Percentiles rank a stretch among this genome's conserved stretches.
phyloP scores from a whole-genome alignment of 2,329 filamentous ascomycete species.

The Camptophora hylomeconis region DNA sequence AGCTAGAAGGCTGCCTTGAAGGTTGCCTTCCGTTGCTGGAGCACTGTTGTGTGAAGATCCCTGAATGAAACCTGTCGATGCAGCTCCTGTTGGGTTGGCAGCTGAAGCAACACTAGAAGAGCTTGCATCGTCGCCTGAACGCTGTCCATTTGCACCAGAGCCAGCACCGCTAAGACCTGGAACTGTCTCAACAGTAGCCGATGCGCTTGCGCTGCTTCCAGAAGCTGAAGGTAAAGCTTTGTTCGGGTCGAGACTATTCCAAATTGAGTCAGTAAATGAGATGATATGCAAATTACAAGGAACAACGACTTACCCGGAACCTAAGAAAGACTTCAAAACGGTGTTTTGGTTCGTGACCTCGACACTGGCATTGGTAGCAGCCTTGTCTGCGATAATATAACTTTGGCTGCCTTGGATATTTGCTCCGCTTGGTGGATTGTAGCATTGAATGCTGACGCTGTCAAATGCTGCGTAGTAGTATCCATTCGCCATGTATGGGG shows the following conservation, averaged over 20 bases:
- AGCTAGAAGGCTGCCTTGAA: constrained; percentile 33
- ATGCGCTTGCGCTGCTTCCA: too few relatives aligned
- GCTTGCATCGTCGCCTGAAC: constrained; percentile 6
- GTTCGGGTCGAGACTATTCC: constrained; percentile 18
- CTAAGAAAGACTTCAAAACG: constrained; percentile 63
- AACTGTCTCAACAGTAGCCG: constrained; percentile 31
- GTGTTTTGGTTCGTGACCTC: constrained; percentile 62
- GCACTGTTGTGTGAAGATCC: constrained; percentile 9
- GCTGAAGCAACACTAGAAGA: constrained; percentile 3
- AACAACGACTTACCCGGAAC: constrained; percentile 65
- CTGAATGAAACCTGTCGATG: constrained; percentile 17
- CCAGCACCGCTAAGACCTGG: constrained; percentile 43
- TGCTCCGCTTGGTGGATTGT: constrained; percentile 61
- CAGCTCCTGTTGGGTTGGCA: constrained; percentile 9
- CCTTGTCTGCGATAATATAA: constrained; percentile 59
- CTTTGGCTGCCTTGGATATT: constrained; percentile 46
- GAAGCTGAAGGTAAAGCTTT: constrained; percentile 14
- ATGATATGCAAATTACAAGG: too few relatives aligned
- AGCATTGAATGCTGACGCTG: constrained; percentile 76
- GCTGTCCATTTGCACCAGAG: constrained; percentile 23
- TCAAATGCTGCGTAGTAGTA: constrained; percentile 80
- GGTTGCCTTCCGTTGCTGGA: constrained; percentile 10
- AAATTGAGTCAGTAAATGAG: too few relatives aligned
- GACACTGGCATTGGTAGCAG: constrained; percentile 64
- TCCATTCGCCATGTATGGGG: constrained; percentile 65